Base-by-base conservation (phyloP, 805 yeast species). In the Nakazawaea populi region DNA sequence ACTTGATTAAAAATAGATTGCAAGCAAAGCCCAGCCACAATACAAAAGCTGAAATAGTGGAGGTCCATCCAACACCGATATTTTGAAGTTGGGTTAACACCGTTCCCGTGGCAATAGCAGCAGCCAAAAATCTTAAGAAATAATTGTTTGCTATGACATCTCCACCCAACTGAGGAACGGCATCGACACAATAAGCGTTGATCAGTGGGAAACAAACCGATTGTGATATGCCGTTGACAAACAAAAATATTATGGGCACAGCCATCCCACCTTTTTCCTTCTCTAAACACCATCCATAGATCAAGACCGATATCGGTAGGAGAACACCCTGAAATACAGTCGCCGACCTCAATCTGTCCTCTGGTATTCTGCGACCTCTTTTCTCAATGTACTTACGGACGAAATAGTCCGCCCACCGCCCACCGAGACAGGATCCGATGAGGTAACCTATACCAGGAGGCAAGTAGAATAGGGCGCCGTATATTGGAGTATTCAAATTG, bases 371-470 rank as follows among this genome's bases (percentile, higher is more conserved):
- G 1, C 79, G 79, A 7, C 67, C 65, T 48, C 74, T 63, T 18
- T 64, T 67, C 46, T 58, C 61, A 11, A 72, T 72, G 61, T 74
- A 74, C 54, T 68, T 69, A 46, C 66, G 68, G 5, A 37, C 24
- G 3, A 67, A 65, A 46, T 62, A 59, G 59, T 80, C 85, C 0
- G 85, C 79, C 67, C 70, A 75, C 47, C 62, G 59, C 0, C 85
- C 85, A 4, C 85, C 85, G 53, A 75, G 50, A 27, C 74, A 66
- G 6, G 81, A 72, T 0, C 85, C 85, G 0, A 59, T 36, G 1
- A 79, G 43, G 55, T 76, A 78, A 0, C 86, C 86, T n/a, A 62
- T 11, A 1, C 84, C 85, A 0, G 85, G 83, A 4, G 84, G 75
- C 4, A 80, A 59, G 55, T 80, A 80, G 56, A 80, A 79, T 24